phyloP scores from a whole-genome alignment of 805 yeast genomes.

The Kuraishia cidri region DNA sequence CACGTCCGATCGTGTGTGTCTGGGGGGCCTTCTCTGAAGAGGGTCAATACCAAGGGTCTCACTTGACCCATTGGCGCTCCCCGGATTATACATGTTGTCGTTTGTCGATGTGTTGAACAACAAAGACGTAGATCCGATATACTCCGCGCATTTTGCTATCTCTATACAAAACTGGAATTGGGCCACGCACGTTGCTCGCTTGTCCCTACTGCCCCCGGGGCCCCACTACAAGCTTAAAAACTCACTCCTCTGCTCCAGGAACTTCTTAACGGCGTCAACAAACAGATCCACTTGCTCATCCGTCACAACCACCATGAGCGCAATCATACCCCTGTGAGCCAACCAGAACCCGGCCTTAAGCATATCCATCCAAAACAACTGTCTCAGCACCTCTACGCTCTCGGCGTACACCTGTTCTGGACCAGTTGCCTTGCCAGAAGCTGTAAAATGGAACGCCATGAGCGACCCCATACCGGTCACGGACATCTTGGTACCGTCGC shows the following conservation, averaged over 20 bases:
- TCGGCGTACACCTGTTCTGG: slow-evolving; percentile 1
- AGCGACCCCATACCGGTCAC: slow-evolving; percentile 7
- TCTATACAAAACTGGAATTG: no score
- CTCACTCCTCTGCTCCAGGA: slow-evolving; percentile 4
- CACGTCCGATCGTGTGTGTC: no score
- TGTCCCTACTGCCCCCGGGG: no score
- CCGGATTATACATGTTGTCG: no score
- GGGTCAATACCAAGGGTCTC: no score
- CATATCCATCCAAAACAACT: slow-evolving; percentile 8
- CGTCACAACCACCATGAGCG: slow-evolving; percentile 4
- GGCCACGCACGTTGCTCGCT: no score
- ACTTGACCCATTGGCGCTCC: no score
- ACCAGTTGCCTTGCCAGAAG: not conserved
- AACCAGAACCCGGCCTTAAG: slow-evolving; percentile 7
- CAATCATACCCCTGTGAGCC: slow-evolving; percentile 8
- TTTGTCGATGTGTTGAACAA: no score
- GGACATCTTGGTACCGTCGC: slow-evolving; percentile 5
- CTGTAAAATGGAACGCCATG: slow-evolving; percentile 5
- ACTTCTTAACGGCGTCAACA: slow-evolving; percentile 2
- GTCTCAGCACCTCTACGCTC: slow-evolving; percentile 3
- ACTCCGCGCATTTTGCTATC: no score
- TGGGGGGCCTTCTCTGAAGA: no score
- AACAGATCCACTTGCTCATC: slow-evolving; percentile 5
- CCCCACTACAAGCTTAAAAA: no score
- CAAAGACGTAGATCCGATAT: no score